Evolutionary conservation across 108 stramenopile genomes (phyloP).

Genomic region (Pseudonitzschia pungens): DNA sequence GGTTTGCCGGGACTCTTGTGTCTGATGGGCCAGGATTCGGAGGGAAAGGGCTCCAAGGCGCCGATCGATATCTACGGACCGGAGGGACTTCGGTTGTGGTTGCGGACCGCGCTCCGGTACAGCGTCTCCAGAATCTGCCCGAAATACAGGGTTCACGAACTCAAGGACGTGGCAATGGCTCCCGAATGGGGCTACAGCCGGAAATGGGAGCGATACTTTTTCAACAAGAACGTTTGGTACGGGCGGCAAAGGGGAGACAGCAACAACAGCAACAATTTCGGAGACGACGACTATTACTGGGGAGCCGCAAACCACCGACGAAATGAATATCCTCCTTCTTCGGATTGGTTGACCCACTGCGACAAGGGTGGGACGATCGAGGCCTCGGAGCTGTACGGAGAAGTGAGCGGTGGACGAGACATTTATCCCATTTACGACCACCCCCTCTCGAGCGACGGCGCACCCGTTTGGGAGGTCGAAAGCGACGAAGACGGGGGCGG

Average conservation of each 20-base stretch:
- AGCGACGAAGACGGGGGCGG: slow-evolving; percentile 48
- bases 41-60: slow-evolving; percentile 25
- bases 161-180: slow-evolving; percentile 90
- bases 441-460: slow-evolving; percentile 62
- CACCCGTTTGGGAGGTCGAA: slow-evolving; percentile 85
- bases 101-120: slow-evolving; percentile 87
- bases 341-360: slow-evolving; percentile 72
- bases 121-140: slow-evolving; percentile 80
- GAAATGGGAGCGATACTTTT: slow-evolving; percentile 51
- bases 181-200: slow-evolving; percentile 77
- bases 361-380: slow-evolving; percentile 38
- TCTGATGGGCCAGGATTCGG: slow-evolving; percentile 85
- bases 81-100: slow-evolving; percentile 83
- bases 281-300: background rate
- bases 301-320: slow-evolving; percentile 33
- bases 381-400: slow-evolving; percentile 48
- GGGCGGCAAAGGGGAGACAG: slow-evolving; percentile 33
- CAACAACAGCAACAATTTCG: slow-evolving; percentile 5
- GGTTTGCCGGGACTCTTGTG: slow-evolving; percentile 93
- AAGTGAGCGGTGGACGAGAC: slow-evolving; percentile 60
- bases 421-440: slow-evolving; percentile 82
- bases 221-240: slow-evolving; percentile 15
- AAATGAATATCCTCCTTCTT: slow-evolving; percentile 54
- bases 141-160: slow-evolving; percentile 91
- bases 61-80: slow-evolving; percentile 95